Base-by-base conservation (phyloP, 2,329 filamentous ascomycete species). In the Aaosphaeria arxii region DNA sequence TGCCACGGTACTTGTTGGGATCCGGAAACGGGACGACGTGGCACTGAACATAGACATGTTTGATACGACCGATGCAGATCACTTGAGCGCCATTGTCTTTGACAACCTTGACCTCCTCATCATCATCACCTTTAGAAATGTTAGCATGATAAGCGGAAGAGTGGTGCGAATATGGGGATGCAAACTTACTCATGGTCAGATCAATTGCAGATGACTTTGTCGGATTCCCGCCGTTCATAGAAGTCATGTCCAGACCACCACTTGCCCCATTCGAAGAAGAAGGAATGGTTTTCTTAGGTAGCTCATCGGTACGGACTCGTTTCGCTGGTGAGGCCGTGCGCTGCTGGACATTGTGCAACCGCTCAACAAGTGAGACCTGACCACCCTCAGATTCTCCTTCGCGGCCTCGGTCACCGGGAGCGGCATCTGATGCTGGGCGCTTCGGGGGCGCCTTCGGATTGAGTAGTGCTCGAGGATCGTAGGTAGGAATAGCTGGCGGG, bases 61-160 rank as follows among this genome's bases (percentile, higher is more conserved):
- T 84, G 17, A 95, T 71, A 71, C 87, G 87, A 39, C 90, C 90
- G 62, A 88, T 91, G 70, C 89, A 95, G 4, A 95, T 86, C 61
- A 89, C 84, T 62, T 89, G 82, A 17, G 84, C 79, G 42, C 76
- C 80, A 30, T 83, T 77, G 47, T 88, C 80, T 39, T 79, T 77
- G 11, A 84, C 68, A 33, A 84, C 73, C 7, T 87, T 82, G 29
- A 84, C 81, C 40, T 87, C 85, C 40, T 87, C 85, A 50, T 76
- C 66, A 45, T 45, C 43, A 35, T 36, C 43, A 28, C 44, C 17
- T 47, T 36, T 36, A 46, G 70, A 63, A 61, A 39, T 65, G 49
- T 70, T 51, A 67, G 61, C 45, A 43, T 45, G 9, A 5, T 33
- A 30, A 9, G 35, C 13, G 33, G 33, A 11, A 11, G 33, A 9